Evolutionary conservation across 768 basidiomycete genomes (phyloP), one percentile per base, ranked within the genome.

Genomic region (Leucogyrophana mollusca): DNA sequence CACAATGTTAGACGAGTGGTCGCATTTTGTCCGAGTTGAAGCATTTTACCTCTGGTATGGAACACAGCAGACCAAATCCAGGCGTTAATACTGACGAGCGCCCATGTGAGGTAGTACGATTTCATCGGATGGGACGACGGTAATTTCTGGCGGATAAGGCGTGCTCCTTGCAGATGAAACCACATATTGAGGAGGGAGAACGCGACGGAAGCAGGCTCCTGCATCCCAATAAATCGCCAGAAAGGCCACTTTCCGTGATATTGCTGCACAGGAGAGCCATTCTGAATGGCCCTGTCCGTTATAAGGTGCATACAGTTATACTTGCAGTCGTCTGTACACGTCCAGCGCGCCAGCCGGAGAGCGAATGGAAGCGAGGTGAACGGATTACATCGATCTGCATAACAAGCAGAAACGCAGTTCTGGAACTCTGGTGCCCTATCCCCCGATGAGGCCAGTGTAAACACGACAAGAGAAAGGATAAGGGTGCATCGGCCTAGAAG

Each of bases 231-330:
- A 17, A 88, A 70, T 23, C 94, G 78, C 80, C 84, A 87, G 64
- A 99, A 98, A 0, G 94, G 91, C 95, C 95, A 98, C 71, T 98
- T 98, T 13, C 95, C 96, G 57, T 92, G 80, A 64, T 89, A 94
- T 55, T 96, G 94, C 35, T 88, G 79, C 1, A 89, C 67, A 2
- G 47, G 54, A 33, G 57, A 55, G 0, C 79, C 78, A 4, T 48
- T 55, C 24, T 53, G 42, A n/a, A 78, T 53, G 25, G 81, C 79
- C 7, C 67, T 58, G 51, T 81, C 77, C 4, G 90, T 92, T 30
- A 90, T 73, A 39, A 73, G 67, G 59, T 94, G 91, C 81, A 87
- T 91, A 69, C 96, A 99, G 3, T 60, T 64, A 61, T 99, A 99
- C 62, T 83, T 82, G 74, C 95, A 99, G 61, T 96, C 77, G 52